A percentile compares a stretch with the other conserved stretches of the same genome.
Evolutionary conservation across 1,139 yeast species (phyloP).

Genomic region (Yamadazyma trypodendri): DNA sequence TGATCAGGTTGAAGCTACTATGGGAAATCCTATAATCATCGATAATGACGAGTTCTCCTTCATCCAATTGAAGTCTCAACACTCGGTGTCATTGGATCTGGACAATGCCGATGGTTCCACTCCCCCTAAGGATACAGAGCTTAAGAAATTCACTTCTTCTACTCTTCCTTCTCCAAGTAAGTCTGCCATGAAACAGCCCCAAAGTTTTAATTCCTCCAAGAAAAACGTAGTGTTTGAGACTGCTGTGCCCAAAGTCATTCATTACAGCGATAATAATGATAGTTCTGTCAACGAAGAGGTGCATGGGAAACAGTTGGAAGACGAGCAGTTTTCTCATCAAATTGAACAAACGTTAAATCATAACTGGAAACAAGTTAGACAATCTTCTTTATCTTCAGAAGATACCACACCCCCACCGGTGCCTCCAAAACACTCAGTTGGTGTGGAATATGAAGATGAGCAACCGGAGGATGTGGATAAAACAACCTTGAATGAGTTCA

Average conservation of each 20-base stretch:
- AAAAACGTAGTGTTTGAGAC: constrained; percentile 40
- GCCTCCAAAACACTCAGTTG: constrained; percentile 27
- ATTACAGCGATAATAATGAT: constrained; percentile 21
- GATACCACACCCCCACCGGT: constrained; percentile 32
- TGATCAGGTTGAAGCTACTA: constrained; percentile 17
- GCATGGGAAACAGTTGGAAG: constrained; percentile 6
- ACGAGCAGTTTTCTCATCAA: constrained; percentile 12
- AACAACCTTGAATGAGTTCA: constrained; percentile 23
- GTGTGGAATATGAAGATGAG: constrained; percentile 8
- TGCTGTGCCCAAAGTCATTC: constrained; percentile 37
- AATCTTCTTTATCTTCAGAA: constrained; percentile 13
- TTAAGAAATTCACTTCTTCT: background rate
- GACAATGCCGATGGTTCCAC: background rate
- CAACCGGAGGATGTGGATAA: constrained; percentile 22
- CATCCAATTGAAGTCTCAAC: constrained; percentile 5
- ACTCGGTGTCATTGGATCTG: background rate
- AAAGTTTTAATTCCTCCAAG: constrained; percentile 31
- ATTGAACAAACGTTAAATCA: constrained; percentile 19
- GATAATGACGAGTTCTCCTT: constrained; percentile 32
- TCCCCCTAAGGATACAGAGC: background rate
- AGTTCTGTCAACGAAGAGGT: constrained; percentile 9
- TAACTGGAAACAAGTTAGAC: constrained; percentile 25
- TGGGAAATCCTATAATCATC: constrained; percentile 9
- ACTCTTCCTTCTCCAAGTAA: constrained; percentile 32
- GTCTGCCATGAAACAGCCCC: constrained; percentile 39